Evolutionary conservation across 2,329 filamentous ascomycete genomes (phyloP).

Genomic region (Alternaria conjuncta): DNA sequence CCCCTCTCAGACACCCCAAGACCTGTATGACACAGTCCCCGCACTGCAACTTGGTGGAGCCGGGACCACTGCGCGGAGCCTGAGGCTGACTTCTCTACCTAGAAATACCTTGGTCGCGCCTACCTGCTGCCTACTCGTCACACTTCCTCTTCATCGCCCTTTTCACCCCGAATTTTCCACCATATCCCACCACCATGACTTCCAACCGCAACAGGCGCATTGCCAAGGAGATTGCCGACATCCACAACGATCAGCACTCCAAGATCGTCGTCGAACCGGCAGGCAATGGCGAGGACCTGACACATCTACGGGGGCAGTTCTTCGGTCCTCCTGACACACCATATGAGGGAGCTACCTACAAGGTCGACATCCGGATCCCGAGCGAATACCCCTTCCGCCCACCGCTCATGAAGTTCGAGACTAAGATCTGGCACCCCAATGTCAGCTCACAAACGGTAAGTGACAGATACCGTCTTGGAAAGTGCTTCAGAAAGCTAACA

Average conservation of each 20-base stretch:
- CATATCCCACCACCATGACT: slow-evolving; percentile 53
- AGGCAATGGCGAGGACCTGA: slow-evolving; percentile 71
- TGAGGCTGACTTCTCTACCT: slow-evolving; percentile 15
- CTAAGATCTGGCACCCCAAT: slow-evolving; percentile 97
- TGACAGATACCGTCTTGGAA: too few species aligned
- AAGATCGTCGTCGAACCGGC: slow-evolving; percentile 74
- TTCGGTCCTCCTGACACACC: slow-evolving; percentile 89
- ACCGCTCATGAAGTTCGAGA: slow-evolving; percentile 88
- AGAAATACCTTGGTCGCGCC: slow-evolving; percentile 9
- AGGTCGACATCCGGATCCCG: slow-evolving; percentile 86
- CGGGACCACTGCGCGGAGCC: slow-evolving; percentile 4
- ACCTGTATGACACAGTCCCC: slow-evolving; percentile 8
- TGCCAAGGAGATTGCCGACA: slow-evolving; percentile 78
- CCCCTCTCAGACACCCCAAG: slow-evolving; percentile 16
- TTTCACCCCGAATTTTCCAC: not conserved
- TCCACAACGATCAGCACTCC: slow-evolving; percentile 75
- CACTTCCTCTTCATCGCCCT: slow-evolving; percentile 3
- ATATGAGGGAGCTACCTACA: slow-evolving; percentile 84
- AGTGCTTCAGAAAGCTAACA: slow-evolving; percentile 37
- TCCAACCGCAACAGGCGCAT: slow-evolving; percentile 67
- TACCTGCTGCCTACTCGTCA: slow-evolving; percentile 8
- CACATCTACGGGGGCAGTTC: slow-evolving; percentile 83
- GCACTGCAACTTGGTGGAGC: slow-evolving; percentile 4
- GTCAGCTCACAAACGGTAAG: slow-evolving; percentile 90
- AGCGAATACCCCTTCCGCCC: slow-evolving; percentile 92